Evolutionary conservation across 176 grass and related monocot species (phyloP).

Genomic region (Carex scoparia): DNA sequence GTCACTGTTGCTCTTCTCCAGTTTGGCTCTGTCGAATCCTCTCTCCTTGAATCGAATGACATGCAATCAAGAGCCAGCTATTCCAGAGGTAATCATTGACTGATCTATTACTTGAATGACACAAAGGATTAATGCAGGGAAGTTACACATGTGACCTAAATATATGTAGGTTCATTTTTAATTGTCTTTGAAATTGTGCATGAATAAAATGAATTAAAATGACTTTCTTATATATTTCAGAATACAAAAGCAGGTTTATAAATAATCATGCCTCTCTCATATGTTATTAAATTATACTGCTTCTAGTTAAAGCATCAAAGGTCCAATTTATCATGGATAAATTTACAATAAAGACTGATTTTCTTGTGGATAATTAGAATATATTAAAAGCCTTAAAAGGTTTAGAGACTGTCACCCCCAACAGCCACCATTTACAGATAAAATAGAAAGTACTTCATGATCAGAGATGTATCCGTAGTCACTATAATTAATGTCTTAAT

Average conservation of each 20-base stretch:
- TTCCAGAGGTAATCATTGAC: conserved; percentile 47
- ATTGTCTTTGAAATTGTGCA: neutral
- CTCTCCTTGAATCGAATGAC: conserved; percentile 51
- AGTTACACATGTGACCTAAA: neutral
- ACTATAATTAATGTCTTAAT: neutral
- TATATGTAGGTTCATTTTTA: neutral
- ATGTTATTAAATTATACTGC: neutral
- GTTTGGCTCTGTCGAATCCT: conserved; percentile 67
- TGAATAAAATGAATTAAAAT: neutral
- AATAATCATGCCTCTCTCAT: neutral
- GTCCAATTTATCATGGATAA: neutral
- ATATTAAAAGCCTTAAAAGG: neutral
- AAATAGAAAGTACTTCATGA: neutral
- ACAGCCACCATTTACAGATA: neutral
- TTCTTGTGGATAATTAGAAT: neutral
- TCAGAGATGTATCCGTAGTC: neutral
- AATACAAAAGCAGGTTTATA: neutral
- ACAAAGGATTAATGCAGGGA: neutral
- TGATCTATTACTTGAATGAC: neutral
- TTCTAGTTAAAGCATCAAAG: neutral
- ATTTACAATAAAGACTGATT: neutral
- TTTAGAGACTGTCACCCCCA: neutral
- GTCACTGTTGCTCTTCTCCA: conserved; percentile 98
- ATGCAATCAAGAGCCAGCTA: conserved; percentile 49
- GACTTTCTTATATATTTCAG: neutral